phyloP scores from a whole-genome alignment of 306 rosid genomes.

The Malus sylvestris region DNA sequence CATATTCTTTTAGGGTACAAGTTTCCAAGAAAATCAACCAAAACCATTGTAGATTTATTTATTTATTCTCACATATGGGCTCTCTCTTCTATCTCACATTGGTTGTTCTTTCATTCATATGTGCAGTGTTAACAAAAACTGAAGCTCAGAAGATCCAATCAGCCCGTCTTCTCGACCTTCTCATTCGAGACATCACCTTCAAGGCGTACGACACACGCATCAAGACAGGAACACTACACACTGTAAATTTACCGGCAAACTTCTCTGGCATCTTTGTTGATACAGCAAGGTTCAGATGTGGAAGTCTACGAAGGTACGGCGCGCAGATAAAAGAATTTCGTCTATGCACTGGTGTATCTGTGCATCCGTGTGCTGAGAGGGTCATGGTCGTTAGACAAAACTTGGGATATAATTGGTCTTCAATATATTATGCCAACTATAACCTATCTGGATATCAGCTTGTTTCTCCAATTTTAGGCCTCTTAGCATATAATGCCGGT shows the following conservation, averaged over 20 bases:
- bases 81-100: constrained; percentile 33
- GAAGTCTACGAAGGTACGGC: constrained; percentile 82
- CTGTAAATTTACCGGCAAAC: constrained; percentile 59
- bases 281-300: constrained; percentile 64
- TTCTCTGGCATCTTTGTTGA: constrained; percentile 64
- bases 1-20: constrained; percentile 10
- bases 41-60: not conserved
- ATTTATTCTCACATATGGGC: constrained; percentile 45
- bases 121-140: constrained; percentile 25
- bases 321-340: constrained; percentile 66
- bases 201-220: constrained; percentile 37
- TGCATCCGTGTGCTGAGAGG: constrained; percentile 82
- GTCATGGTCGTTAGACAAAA: constrained; percentile 67
- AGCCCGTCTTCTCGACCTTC: constrained; percentile 74
- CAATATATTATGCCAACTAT: constrained; percentile 58
- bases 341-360: constrained; percentile 52
- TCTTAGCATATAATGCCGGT: constrained; percentile 76
- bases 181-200: constrained; percentile 72
- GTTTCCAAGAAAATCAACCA: constrained; percentile 6
- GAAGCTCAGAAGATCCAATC: constrained; percentile 48
- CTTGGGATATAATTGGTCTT: constrained; percentile 72
- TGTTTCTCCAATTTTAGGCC: constrained; percentile 73
- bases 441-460: constrained; percentile 65
- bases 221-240: constrained; percentile 52
- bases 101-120: constrained; percentile 27